Percentiles rank a stretch among this genome's conserved stretches.
These are phyloP conservation scores for Coemansia sp. DNA, from an alignment of 192 early-diverging fungal species.

Conservation along the genomic window DNA sequence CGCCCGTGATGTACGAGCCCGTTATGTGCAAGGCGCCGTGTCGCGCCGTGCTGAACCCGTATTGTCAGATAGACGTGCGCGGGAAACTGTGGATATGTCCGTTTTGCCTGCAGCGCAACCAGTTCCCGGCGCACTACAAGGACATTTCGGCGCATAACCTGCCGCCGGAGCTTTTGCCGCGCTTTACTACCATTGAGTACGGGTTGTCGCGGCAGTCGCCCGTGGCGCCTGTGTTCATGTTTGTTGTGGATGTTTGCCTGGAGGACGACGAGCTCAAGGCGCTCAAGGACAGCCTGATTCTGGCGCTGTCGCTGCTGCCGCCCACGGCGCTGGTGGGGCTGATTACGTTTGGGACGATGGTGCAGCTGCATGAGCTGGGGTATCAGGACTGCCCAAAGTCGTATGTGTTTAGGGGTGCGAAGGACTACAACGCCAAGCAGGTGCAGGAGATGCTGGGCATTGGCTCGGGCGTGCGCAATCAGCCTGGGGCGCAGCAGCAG, in stretches of 20 bases:
- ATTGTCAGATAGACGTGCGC: conserved; percentile 97
- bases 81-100: conserved; percentile 98
- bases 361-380: conserved; percentile 97
- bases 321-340: conserved; percentile 90
- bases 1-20: conserved; percentile 94
- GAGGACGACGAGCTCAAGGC: conserved; percentile 95
- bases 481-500: conserved; percentile 27
- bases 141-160: conserved; percentile 92
- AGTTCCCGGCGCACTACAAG: conserved; percentile 96
- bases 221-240: conserved; percentile 93
- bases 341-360: conserved; percentile 98
- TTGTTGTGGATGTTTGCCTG: conserved; percentile 95
- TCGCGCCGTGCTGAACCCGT: conserved; percentile 94
- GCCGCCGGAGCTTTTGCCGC: conserved; percentile 87
- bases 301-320: conserved; percentile 90
- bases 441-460: conserved; percentile 98
- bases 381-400: conserved; percentile 96
- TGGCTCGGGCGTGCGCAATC: conserved; percentile 47
- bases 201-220: conserved; percentile 81
- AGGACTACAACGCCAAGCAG: conserved; percentile 94
- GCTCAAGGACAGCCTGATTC: conserved; percentile 89
- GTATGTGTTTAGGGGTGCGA: conserved; percentile 95
- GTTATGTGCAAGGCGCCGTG: conserved; percentile 96
- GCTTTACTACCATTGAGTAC: conserved; percentile 97
- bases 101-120: conserved; percentile 97